Evolutionary conservation across 352 stramenopile genomes (phyloP).

Genomic region (Phytophthora fragariae): DNA sequence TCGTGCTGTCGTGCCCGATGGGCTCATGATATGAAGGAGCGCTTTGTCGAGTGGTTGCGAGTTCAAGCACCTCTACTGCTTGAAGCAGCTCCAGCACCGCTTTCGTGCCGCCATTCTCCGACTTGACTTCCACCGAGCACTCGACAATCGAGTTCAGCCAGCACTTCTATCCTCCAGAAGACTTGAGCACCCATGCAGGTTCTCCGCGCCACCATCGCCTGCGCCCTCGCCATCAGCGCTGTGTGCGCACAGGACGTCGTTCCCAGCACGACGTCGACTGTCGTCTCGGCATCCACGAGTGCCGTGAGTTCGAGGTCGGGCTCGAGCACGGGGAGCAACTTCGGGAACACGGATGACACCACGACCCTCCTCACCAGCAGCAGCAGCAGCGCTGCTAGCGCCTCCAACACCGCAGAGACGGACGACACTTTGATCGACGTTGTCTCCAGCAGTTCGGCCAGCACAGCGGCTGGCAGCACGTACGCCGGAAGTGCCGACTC

Average conservation of each 20-base stretch:
- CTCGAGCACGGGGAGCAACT: conserved; percentile 1
- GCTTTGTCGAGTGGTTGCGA: conserved; percentile 28
- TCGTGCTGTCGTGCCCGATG: conserved; percentile 28
- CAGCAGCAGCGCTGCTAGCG: neutral
- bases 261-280: conserved; percentile 6
- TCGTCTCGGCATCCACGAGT: conserved; percentile 20
- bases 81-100: neutral
- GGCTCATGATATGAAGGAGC: conserved; percentile 30
- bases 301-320: conserved; percentile 18
- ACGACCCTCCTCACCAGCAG: neutral
- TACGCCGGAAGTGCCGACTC: conserved; percentile 4
- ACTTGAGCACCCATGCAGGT: conserved; percentile 35
- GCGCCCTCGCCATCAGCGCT: conserved; percentile 28
- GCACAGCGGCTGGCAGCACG: conserved; percentile 17
- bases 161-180: conserved; percentile 17
- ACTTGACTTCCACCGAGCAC: conserved; percentile 12
- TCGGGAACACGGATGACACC: neutral
- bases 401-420: conserved; percentile 8
- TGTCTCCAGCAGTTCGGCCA: conserved; percentile 12
- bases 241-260: conserved; percentile 24
- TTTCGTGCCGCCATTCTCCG: conserved; percentile 23
- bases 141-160: conserved; percentile 20
- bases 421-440: conserved; percentile 28
- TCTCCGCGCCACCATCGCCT: conserved; percentile 26
- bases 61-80: no score